Evolutionary conservation across 148 eudicot genomes (phyloP).

Genomic region (Amaranthus hypochondriacus): DNA sequence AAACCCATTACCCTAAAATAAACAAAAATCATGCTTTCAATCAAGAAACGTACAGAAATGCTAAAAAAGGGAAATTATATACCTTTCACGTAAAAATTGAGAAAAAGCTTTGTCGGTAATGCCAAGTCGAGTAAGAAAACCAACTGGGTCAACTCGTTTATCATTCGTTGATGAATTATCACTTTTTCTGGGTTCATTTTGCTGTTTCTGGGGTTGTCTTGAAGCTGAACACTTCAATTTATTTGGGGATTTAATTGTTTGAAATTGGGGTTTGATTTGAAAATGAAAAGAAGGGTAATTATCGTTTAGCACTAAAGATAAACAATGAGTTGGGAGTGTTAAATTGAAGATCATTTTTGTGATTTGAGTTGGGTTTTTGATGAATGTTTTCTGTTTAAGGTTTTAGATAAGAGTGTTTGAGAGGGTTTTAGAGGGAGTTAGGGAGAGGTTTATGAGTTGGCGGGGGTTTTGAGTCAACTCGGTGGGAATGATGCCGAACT

Average conservation of each 20-base stretch:
- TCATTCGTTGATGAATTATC: conserved; percentile 18
- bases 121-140: conserved; percentile 57
- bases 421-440: neutral
- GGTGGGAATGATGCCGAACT: neutral
- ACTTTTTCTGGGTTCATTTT: conserved; percentile 26
- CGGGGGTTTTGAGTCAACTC: neutral
- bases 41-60: neutral
- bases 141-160: conserved; percentile 84
- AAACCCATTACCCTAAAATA: neutral
- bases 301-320: conserved; percentile 14
- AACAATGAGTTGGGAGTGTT: conserved; percentile 22
- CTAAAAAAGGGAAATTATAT: neutral
- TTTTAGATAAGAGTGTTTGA: conserved; percentile 19
- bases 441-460: conserved; percentile 6
- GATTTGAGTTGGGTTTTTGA: conserved; percentile 1
- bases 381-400: neutral
- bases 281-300: conserved; percentile 3
- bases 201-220: conserved; percentile 26
- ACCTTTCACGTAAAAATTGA: conserved; percentile 93
- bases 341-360: conserved; percentile 27
- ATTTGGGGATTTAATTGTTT: conserved; percentile 9
- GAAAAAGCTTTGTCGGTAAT: conserved; percentile 65
- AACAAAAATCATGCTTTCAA: neutral
- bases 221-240: conserved; percentile 45
- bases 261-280: conserved; percentile 15